These are phyloP conservation scores for Pestalotiopsis sp. DNA, from an alignment of 2,329 filamentous ascomycete species.

Conservation along the genomic window DNA sequence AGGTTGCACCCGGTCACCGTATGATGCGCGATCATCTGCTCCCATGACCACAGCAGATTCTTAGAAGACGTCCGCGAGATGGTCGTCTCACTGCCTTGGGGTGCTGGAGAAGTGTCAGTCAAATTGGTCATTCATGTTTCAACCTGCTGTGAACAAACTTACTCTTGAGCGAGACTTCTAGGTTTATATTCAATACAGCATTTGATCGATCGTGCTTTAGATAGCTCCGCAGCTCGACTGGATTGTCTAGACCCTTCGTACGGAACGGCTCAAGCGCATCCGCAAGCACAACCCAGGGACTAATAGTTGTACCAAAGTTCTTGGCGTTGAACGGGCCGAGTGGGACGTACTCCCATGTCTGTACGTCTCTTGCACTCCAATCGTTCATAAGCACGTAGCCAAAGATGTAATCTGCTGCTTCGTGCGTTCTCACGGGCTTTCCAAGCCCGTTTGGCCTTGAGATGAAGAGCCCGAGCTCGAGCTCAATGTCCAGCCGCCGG, in stretches of 20 bases:
- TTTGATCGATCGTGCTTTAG: constrained; percentile 62
- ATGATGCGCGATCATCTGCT: constrained; percentile 83
- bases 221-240: constrained; percentile 39
- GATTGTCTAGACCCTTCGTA: constrained; percentile 34
- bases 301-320: constrained; percentile 80
- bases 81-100: constrained; percentile 52
- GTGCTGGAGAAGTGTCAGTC: constrained; percentile 32
- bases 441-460: constrained; percentile 68
- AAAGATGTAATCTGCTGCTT: constrained; percentile 74
- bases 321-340: constrained; percentile 83
- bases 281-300: constrained; percentile 76
- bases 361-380: constrained; percentile 83
- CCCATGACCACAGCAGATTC: constrained; percentile 78
- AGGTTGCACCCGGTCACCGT: constrained; percentile 76
- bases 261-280: constrained; percentile 70
- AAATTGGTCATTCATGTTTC: constrained; percentile 5
- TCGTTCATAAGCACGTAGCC: constrained; percentile 85
- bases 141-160: constrained; percentile 27
- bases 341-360: constrained; percentile 83
- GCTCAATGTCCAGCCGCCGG: constrained; percentile 74
- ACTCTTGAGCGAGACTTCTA: constrained; percentile 69
- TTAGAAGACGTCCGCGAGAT: constrained; percentile 64
- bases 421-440: constrained; percentile 61
- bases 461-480: constrained; percentile 79
- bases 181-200: constrained; percentile 68